Conservation (phyloP, 139 green algal species). For the Tetradesmus lagerheimii region DNA sequence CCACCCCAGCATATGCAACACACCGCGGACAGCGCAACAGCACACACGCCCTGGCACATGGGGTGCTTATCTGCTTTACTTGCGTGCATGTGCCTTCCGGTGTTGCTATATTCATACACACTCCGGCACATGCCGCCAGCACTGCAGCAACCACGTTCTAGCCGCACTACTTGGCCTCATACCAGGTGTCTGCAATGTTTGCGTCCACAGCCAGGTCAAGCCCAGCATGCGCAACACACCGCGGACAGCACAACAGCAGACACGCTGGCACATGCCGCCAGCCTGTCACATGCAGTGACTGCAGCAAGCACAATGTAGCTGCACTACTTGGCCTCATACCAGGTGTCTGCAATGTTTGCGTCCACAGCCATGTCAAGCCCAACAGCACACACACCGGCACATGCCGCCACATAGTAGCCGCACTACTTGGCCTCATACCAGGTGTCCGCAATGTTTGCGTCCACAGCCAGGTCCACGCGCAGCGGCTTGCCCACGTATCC, state of each 20-base stretch:
- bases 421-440: conserved; percentile 98
- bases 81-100: too few species aligned
- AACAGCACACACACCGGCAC: neutral
- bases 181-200: conserved; percentile 58
- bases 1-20: too few species aligned
- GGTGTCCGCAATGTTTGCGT: conserved; percentile 90
- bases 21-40: too few species aligned
- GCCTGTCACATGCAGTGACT: too few species aligned
- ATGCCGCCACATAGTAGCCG: neutral
- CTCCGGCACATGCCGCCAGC: too few species aligned
- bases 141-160: neutral
- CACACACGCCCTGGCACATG: too few species aligned
- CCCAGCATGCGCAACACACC: too few species aligned
- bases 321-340: conserved; percentile 96
- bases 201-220: neutral
- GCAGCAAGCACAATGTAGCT: neutral
- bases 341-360: conserved; percentile 90
- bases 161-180: conserved; percentile 92
- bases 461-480: conserved; percentile 89
- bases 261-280: neutral
- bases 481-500: conserved; percentile 67
- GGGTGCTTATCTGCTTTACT: too few species aligned
- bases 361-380: conserved; percentile 64
- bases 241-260: too few species aligned
- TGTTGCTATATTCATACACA: too few species aligned